Conservation (phyloP, 225 moss, liverwort and hornwort species). For the Bryoerythrophyllum caledonicum region DNA sequence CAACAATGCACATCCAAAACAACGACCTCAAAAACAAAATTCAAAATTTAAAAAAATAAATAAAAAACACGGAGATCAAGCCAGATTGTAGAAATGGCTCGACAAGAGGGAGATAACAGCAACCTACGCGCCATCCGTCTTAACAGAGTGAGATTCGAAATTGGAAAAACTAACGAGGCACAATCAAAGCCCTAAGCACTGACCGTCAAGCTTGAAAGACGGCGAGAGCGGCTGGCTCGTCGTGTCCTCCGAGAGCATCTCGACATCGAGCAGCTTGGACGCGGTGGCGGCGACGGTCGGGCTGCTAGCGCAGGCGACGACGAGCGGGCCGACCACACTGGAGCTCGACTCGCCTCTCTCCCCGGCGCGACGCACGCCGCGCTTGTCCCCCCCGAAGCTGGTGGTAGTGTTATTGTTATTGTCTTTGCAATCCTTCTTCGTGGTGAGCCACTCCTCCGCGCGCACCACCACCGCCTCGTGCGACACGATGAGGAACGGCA, state of each 20-base stretch:
- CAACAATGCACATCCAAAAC: not conserved
- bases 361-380: not conserved
- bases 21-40: not conserved
- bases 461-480: constrained; percentile 66
- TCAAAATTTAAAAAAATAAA: not conserved
- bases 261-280: constrained; percentile 47
- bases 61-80: not conserved
- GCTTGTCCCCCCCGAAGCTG: constrained; percentile 32
- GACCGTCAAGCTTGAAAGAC: constrained; percentile 44
- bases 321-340: constrained; percentile 26
- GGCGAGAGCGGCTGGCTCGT: constrained; percentile 33
- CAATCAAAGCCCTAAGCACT: not conserved
- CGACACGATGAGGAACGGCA: constrained; percentile 61
- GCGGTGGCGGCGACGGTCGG: not conserved
- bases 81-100: not conserved
- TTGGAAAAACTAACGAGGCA: constrained; percentile 19
- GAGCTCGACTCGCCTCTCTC: constrained; percentile 54
- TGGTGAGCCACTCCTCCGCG: constrained; percentile 64
- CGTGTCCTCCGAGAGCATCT: constrained; percentile 49
- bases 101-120: not conserved
- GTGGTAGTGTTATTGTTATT: not conserved
- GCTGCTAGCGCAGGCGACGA: constrained; percentile 16
- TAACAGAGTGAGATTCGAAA: not conserved
- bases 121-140: not conserved
- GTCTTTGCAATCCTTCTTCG: constrained; percentile 49